These are phyloP conservation scores for Allium fistulosum DNA, from an alignment of 106 monocot species.

Conservation along the genomic window DNA sequence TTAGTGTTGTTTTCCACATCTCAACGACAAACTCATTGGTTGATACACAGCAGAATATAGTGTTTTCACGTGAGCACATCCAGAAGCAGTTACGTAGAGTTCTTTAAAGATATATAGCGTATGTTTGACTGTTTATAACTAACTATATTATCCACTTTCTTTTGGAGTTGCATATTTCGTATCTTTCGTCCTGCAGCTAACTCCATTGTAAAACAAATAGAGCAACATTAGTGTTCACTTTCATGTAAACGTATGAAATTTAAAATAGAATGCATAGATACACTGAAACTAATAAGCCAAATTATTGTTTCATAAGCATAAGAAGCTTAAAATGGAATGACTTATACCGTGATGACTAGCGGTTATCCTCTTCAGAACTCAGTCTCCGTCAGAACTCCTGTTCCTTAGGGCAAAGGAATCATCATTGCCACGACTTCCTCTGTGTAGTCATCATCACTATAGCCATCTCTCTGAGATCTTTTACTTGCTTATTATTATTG, in stretches of 20 bases:
- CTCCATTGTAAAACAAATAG: too few species aligned
- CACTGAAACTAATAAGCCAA: not conserved
- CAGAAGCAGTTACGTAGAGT: too few species aligned
- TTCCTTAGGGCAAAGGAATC: slow-evolving; percentile 51
- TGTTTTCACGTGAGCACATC: too few species aligned
- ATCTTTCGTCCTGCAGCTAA: too few species aligned
- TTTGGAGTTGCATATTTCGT: too few species aligned
- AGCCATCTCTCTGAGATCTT: slow-evolving; percentile 22
- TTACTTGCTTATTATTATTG: slow-evolving; percentile 73
- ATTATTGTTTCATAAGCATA: not conserved
- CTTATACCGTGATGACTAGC: slow-evolving; percentile 57
- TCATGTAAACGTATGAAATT: not conserved
- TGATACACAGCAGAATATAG: too few species aligned
- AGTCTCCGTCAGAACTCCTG: slow-evolving; percentile 44
- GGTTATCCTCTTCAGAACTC: slow-evolving; percentile 70
- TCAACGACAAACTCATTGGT: too few species aligned
- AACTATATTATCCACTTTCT: too few species aligned
- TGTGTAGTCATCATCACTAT: slow-evolving; percentile 49
- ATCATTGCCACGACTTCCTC: slow-evolving; percentile 37
- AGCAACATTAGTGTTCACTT: too few species aligned
- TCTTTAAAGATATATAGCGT: too few species aligned
- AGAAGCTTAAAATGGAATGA: not conserved
- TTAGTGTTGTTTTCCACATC: too few species aligned
- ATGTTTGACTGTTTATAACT: too few species aligned
- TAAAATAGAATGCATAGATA: not conserved